Base-by-base conservation (phyloP, 1,284 basidiomycete species). In the Tranzscheliella williamsii region DNA sequence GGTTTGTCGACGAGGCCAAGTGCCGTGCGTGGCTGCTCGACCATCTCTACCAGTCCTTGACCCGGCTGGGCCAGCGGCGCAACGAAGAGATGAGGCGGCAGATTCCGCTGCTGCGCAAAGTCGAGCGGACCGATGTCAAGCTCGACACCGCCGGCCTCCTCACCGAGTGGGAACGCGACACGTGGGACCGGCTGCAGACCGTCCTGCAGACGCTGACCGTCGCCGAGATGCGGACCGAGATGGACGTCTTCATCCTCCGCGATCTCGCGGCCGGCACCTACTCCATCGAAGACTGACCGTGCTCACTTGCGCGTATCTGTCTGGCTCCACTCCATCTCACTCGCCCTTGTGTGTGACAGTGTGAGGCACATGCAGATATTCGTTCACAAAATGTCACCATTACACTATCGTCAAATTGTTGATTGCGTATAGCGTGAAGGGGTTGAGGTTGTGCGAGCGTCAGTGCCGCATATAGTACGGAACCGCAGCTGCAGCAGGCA, bases 21-120 rank as follows among this genome's bases (percentile, higher is more conserved):
- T 73, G 66, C 16, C 50, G 55, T 8, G 57, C 71, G 9, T 76
- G 74, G 74, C 40, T 76, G 35, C 50, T 68, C 24, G 73, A 76
- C 39, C 73, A 70, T 33, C 56, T 72, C n/a, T 73, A 67, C 57
- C 60, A 69, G 45, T 67, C 67, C 17, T 44, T 73, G 7, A 51
- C 48, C 1, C 35, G 67, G 18, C 39, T 74, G 6, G 62, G 60
- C 22, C 52, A 70, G 38, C 42, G 72, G 21, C 38, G 73, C 6
- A 58, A 68, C 20, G 61, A 71, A 18, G 73, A 76, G 48, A 55
- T 60, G 62, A 35, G 52, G 12, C 51, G 47, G 24, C 62, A 71
- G 42, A 24, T 46, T 11, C 36, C 51, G 7, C 41, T 76, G 38
- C 34, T 76, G 1, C 42, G 57, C n/a, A 75, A 75, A 41, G 61